These are phyloP conservation scores for Myxozyma neglecta DNA, from an alignment of 805 yeast species.

Conservation along the genomic window DNA sequence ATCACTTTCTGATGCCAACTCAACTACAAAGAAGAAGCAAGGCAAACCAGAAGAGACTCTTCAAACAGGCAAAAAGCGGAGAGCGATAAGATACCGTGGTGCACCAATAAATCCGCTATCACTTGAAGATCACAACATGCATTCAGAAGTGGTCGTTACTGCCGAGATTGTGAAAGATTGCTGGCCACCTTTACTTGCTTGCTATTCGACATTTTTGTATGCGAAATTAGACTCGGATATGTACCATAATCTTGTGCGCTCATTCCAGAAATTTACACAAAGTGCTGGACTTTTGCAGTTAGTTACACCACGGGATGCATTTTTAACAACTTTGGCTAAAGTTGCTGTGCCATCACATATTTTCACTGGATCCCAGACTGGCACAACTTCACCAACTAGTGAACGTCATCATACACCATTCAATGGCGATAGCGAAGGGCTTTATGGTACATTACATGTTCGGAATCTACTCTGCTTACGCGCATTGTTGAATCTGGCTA, in stretches of 20 bases:
- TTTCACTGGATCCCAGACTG: conserved; percentile 24
- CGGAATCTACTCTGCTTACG: conserved; percentile 75
- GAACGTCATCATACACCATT: conserved; percentile 14
- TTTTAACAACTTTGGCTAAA: conserved; percentile 41
- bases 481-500: conserved; percentile 73
- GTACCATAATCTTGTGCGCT: conserved; percentile 65
- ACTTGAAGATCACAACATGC: conserved; percentile 26
- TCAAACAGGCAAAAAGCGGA: conserved; percentile 1
- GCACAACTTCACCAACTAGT: conserved; percentile 5
- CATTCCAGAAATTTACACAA: conserved; percentile 79
- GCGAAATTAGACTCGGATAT: conserved; percentile 68
- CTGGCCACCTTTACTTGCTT: conserved; percentile 45
- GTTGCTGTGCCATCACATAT: conserved; percentile 35
- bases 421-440: background rate
- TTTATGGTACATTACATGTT: conserved; percentile 46
- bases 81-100: conserved; percentile 26
- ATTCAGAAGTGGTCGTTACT: conserved; percentile 21
- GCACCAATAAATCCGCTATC: conserved; percentile 30
- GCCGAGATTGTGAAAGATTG: conserved; percentile 33
- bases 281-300: conserved; percentile 75
- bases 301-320: conserved; percentile 56
- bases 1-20: conserved; percentile 35
- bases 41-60: background rate
- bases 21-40: background rate
- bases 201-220: conserved; percentile 56